Evolutionary conservation across 768 basidiomycete genomes (phyloP), one percentile per base, ranked within the genome.

Genomic region (Lactarius indigo): DNA sequence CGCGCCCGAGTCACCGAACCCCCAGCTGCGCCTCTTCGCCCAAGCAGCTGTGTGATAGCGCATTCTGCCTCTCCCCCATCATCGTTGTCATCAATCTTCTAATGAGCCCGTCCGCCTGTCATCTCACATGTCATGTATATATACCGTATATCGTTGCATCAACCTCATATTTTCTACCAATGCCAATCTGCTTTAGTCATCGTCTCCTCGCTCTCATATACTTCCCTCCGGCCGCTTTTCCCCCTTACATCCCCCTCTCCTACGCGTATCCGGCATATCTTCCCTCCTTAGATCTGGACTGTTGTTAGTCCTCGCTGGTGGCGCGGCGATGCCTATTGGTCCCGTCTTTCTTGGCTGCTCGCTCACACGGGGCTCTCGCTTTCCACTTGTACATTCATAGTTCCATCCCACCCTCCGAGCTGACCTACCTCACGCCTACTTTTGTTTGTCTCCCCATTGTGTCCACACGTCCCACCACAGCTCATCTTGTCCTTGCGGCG

Each of bases 161-260:
- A 5, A 33, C 31, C 39, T 44, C 55, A 15, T 63, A 20, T 47
- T 4, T 17, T 39, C 5, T 39, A 3, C 47, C 50, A 52, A 26
- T 52, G 50, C 57, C 65, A 31, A 56, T 64, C 52, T 60, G 41
- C 63, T 68, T 68, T 68, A 62, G 66, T 64, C 42, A 42, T 64
- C 63, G 55, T 64, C 41, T 33, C 44, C 47, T 67, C n/a, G 66
- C 66, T 64, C 20, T 68, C 66, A 52, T 60, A 68, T 64, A 63
- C 66, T 68, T 59, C 60, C 37, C 23, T 13, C 4, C n/a, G 18
- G 0, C 17, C 35, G 2, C n/a, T 17, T 20, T 20, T 31, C 31
- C 20, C 23, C 13, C 39, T 5, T 30, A n/a, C 35, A 31, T 59
- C 58, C 23, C 42, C 42, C 20, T 42, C 18, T 20, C 42, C 42